Evolutionary conservation across 169 alveolate species (phyloP), one percentile per base, ranked within the genome.

Genomic region (Condylostoma magnum): DNA sequence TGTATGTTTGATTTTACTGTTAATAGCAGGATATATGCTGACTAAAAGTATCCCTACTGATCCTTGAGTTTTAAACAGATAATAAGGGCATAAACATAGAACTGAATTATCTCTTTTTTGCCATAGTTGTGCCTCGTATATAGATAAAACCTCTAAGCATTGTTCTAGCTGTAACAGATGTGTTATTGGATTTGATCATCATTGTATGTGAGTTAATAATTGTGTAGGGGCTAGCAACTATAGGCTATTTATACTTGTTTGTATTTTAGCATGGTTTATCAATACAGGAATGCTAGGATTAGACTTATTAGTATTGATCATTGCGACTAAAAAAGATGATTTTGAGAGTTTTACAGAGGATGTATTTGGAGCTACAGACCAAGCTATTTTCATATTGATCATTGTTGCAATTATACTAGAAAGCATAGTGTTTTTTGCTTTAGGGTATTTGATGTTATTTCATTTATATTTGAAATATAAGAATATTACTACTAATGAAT

Each of bases 151-250:
- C 43, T 53, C 83, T 57, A 83, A 83, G 33, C 97, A 93, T 69
- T 93, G 97, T 78, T 85, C 83, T 36, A 89, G 88, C 33, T 93
- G 97, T 69, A 90, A 93, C 76, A 89, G 90, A 52, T 93, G 97
- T 74, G 92, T 92, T 6, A 81, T 87, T 33, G 83, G 90, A 30
- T 92, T 86, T 73, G 97, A 93, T 57, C 97, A 93, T 58, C 97
- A 93, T 76, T 93, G 97, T 66, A 82, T 88, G 69, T 93, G 97
- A 95, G 82, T 93, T 55, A 93, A 93, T 77, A 93, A 89, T 60
- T 93, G 97, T 77, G 88, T 93, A 30, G 97, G 97, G 12, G 63
- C 70, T 30, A 77, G 56, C 34, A 91, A 92, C 65, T 91, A 91
- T 69, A 43, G 67, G 8, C n/a, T 48, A 38, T 80, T 79, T 36